Conservation (phyloP, 2,329 filamentous ascomycete species). For the Diaporthe capsici region DNA sequence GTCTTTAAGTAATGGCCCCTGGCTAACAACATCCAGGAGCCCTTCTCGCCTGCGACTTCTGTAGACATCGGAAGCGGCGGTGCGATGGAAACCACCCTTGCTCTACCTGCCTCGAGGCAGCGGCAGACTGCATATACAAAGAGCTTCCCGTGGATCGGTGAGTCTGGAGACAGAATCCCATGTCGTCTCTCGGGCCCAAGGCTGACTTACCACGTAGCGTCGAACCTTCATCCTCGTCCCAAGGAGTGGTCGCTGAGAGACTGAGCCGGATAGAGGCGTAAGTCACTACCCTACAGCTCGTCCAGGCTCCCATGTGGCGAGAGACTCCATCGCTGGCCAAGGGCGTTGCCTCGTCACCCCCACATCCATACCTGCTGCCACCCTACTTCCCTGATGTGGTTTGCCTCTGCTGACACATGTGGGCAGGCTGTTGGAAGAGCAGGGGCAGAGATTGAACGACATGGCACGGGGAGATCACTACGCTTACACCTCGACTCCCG, state of each 20-base stretch:
- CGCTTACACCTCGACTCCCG: slow-evolving; percentile 15
- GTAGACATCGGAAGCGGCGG: slow-evolving; percentile 55
- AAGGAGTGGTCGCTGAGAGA: slow-evolving; percentile 53
- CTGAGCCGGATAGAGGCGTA: slow-evolving; percentile 55
- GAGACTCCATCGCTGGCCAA: slow-evolving; percentile 42
- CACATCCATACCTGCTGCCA: slow-evolving; percentile 41
- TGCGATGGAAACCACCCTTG: slow-evolving; percentile 57
- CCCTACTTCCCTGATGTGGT: slow-evolving; percentile 46
- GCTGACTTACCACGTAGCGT: slow-evolving; percentile 45
- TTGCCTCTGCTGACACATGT: slow-evolving; percentile 33
- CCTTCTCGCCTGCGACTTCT: slow-evolving; percentile 58
- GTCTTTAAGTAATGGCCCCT: neutral
- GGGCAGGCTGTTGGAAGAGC: slow-evolving; percentile 45
- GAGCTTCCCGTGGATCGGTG: slow-evolving; percentile 51
- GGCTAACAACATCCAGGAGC: slow-evolving; percentile 49
- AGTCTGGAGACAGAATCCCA: neutral
- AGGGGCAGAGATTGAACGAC: slow-evolving; percentile 44
- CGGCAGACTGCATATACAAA: slow-evolving; percentile 57
- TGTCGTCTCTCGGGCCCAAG: neutral
- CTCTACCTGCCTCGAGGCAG: slow-evolving; percentile 55
- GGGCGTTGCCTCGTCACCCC: neutral
- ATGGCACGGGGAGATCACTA: slow-evolving; percentile 35
- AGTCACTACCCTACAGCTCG: neutral
- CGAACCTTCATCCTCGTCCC: slow-evolving; percentile 49
- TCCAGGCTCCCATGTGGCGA: slow-evolving; percentile 45